Base-by-base conservation (phyloP, 2,329 filamentous ascomycete species). In the Aspergillus arachidicola region DNA sequence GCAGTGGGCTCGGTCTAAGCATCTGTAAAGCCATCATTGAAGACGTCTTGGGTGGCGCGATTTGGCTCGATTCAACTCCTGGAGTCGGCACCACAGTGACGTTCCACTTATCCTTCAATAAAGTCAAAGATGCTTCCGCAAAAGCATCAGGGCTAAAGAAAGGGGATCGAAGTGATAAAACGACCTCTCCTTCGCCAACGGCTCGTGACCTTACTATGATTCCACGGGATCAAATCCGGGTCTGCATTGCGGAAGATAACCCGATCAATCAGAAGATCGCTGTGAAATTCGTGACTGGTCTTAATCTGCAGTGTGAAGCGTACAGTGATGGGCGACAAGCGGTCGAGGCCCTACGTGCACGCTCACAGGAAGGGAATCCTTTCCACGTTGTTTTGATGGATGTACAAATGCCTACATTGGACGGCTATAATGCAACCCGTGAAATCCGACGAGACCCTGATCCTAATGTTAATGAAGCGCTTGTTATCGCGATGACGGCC, bases 401-500 rank as follows among this genome's bases (percentile, higher is more conserved):
- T 75, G 93, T 96, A 4, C 93, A 97, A 79, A 97, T 97, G 94
- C 94, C 94, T 0, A 88, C 96, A 4, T 86, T 96, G 10, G 94
- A 97, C 75, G 94, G 94, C 6, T 97, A 97, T 75, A 91, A 96
- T 77, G 93, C 94, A 1, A 97, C 94, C 0, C 90, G 91, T 68
- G 85, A 93, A 62, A 88, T 97, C 51, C 89, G 94, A 11, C 87
- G 87, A 69, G 93, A 97, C 75, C 76, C 87, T 0, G 86, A 93
- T 63, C 89, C 93, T 41, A 86, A 86, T 9, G 92, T 98, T 12
- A 86, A 92, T 58, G 89, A 92, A 67, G 87, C 96, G 1, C 83
- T 97, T n/a, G 91, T 98, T 56, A 97, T 98, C 70, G 94, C 94
- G 60, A 97, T 98, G 94, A 98, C 94, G 1, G 94, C 94, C 1